These are phyloP conservation scores for Durio zibethinus DNA, from an alignment of 345 rosid species.

Conservation along the genomic window DNA sequence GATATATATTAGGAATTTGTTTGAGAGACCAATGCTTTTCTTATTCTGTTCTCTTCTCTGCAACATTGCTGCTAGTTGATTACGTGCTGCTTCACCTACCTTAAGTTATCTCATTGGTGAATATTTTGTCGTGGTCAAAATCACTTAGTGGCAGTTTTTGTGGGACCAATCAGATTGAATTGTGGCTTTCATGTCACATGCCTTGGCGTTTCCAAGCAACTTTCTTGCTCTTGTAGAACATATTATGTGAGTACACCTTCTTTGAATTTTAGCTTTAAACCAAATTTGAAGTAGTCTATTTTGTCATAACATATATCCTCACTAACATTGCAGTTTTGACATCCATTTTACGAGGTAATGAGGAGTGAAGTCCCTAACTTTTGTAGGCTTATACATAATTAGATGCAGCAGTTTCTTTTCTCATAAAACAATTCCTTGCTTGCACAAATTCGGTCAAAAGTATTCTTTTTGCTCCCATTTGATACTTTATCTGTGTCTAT, in stretches of 20 bases:
- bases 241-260: slow-evolving; percentile 64
- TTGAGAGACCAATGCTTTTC: not conserved
- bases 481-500: not conserved
- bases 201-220: slow-evolving; percentile 80
- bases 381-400: slow-evolving; percentile 29
- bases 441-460: not conserved
- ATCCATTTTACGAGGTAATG: slow-evolving; percentile 50
- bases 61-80: not conserved
- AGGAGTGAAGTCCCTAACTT: slow-evolving; percentile 92
- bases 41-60: not conserved
- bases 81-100: not conserved
- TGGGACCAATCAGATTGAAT: slow-evolving; percentile 92
- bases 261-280: not conserved
- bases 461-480: not conserved
- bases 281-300: not conserved
- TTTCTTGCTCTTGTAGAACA: slow-evolving; percentile 93
- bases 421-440: not conserved
- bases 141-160: slow-evolving; percentile 50
- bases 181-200: slow-evolving; percentile 92
- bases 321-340: slow-evolving; percentile 6
- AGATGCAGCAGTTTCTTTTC: not conserved
- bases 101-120: slow-evolving; percentile 12
- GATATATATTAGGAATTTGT: not conserved
- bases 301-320: not conserved
- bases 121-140: slow-evolving; percentile 56